A percentile compares a stretch with the other conserved stretches of the same genome.
Evolutionary conservation across 768 basidiomycete genomes (phyloP).

Genomic region (Cystoderma amianthinum): DNA sequence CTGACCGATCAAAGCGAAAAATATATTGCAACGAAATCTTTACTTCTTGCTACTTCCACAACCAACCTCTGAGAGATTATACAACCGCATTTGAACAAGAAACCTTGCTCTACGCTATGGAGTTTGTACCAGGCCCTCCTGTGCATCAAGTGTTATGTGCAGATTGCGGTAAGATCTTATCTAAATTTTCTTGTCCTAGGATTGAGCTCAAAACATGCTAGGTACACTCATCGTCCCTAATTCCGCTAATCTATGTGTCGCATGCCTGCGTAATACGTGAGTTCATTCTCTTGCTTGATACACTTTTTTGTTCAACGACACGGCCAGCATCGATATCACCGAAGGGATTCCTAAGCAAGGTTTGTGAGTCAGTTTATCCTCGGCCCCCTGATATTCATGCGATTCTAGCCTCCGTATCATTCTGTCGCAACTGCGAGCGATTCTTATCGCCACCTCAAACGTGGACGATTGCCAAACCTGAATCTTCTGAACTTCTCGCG

Average conservation of each 20-base stretch:
- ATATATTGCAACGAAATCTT: no score
- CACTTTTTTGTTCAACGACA: not conserved
- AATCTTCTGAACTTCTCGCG: slow-evolving; percentile 89
- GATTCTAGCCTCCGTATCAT: slow-evolving; percentile 74
- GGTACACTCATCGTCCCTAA: slow-evolving; percentile 87
- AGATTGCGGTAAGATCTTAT: slow-evolving; percentile 61
- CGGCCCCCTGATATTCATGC: not conserved
- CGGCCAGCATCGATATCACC: slow-evolving; percentile 85
- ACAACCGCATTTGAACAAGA: no score
- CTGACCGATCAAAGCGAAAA: no score
- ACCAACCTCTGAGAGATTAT: no score
- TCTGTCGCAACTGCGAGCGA: slow-evolving; percentile 93
- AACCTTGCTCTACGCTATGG: no score
- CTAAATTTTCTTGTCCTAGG: slow-evolving; percentile 2
- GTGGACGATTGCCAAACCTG: slow-evolving; percentile 83
- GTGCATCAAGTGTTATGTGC: slow-evolving; percentile 84
- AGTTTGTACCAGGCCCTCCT: slow-evolving; percentile 68
- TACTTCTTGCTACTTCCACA: not conserved
- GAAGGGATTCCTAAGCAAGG: slow-evolving; percentile 97
- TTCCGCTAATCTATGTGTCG: slow-evolving; percentile 87
- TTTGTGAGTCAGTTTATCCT: slow-evolving; percentile 18
- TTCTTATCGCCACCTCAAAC: slow-evolving; percentile 86
- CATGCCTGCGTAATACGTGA: slow-evolving; percentile 82
- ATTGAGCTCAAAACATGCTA: slow-evolving; percentile 16
- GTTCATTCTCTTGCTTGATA: slow-evolving; percentile 17